These are phyloP conservation scores for Globisporangium spiculum DNA, from an alignment of 352 stramenopile species.

Conservation along the genomic window DNA sequence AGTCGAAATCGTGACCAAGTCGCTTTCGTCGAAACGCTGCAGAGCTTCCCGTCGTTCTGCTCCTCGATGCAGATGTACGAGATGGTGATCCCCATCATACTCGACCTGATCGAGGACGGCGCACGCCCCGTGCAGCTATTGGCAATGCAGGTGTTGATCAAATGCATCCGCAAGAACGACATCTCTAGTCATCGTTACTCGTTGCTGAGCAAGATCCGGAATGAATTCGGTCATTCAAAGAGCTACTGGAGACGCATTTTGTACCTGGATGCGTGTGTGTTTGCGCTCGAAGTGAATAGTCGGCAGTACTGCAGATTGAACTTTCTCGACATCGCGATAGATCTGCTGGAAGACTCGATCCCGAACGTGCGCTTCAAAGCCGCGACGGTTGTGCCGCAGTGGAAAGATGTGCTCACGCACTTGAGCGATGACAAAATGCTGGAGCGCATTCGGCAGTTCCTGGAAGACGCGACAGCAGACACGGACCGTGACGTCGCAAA, in stretches of 20 bases:
- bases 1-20: constrained; percentile 73
- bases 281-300: constrained; percentile 63
- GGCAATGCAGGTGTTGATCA: constrained; percentile 61
- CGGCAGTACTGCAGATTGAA: constrained; percentile 71
- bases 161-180: constrained; percentile 68
- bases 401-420: constrained; percentile 54
- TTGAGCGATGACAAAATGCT: constrained; percentile 70
- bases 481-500: constrained; percentile 67
- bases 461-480: constrained; percentile 60
- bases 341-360: constrained; percentile 69
- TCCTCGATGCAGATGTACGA: constrained; percentile 23
- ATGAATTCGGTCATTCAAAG: constrained; percentile 66
- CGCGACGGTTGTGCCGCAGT: constrained; percentile 54
- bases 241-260: constrained; percentile 78
- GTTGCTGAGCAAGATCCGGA: constrained; percentile 61
- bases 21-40: constrained; percentile 57
- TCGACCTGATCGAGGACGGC: constrained; percentile 75
- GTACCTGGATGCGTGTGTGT: constrained; percentile 67
- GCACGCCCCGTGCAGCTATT: constrained; percentile 69
- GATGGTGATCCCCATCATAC: constrained; percentile 67
- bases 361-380: constrained; percentile 80
- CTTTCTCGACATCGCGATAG: constrained; percentile 73
- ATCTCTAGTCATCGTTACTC: constrained; percentile 66
- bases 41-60: constrained; percentile 41
- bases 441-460: constrained; percentile 62